Percentiles rank a stretch among this genome's conserved stretches.
Evolutionary conservation across 1,284 basidiomycete genomes (phyloP).

Genomic region (Paramarasmius palmivorus): DNA sequence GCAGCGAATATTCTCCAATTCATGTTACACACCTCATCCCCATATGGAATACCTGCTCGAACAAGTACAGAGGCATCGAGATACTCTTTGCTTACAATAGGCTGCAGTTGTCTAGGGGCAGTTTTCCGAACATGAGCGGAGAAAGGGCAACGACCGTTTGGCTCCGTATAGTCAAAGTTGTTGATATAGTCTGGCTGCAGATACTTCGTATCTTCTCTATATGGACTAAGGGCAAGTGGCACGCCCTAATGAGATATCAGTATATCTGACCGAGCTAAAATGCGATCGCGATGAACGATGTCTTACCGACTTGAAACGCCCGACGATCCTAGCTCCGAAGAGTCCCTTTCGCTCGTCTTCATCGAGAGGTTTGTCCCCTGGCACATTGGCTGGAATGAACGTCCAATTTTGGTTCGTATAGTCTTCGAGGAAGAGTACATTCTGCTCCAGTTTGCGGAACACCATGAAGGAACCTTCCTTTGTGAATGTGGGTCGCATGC

Average conservation of each 20-base stretch:
- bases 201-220: constrained; percentile 17
- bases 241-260: constrained; percentile 24
- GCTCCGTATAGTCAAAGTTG: constrained; percentile 24
- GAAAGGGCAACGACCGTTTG: constrained; percentile 27
- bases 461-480: constrained; percentile 32
- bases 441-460: constrained; percentile 33
- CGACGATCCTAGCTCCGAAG: constrained; percentile 26
- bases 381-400: constrained; percentile 11
- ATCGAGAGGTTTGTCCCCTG: constrained; percentile 7
- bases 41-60: constrained; percentile 29
- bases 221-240: constrained; percentile 21
- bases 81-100: constrained; percentile 19
- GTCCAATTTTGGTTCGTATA: constrained; percentile 17
- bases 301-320: constrained; percentile 25
- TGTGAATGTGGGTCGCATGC: constrained; percentile 13
- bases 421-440: constrained; percentile 24
- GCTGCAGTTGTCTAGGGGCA: constrained; percentile 25
- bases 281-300: no score
- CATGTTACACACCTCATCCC: constrained; percentile 25
- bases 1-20: background rate
- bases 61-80: constrained; percentile 23
- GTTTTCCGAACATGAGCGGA: constrained; percentile 30
- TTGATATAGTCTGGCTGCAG: constrained; percentile 19
- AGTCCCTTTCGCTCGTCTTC: constrained; percentile 17
- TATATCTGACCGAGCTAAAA: no score